A percentile compares a stretch with the other conserved stretches of the same genome.
Conservation (phyloP, 2,329 filamentous ascomycete species). For the Neofusicoccum ribis region DNA sequence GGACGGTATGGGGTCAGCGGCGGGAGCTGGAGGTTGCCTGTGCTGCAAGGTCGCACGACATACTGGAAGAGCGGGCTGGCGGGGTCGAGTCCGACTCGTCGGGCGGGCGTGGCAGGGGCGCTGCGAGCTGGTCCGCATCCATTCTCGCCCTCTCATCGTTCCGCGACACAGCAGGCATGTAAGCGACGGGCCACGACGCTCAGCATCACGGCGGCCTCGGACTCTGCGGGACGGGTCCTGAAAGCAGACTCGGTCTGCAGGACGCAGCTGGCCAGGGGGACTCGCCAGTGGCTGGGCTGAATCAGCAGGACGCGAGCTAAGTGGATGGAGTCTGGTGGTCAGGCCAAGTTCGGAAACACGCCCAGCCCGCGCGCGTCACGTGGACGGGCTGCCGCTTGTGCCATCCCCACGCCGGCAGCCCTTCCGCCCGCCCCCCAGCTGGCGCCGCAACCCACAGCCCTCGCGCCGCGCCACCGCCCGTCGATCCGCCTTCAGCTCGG, state of each 20-base stretch:
- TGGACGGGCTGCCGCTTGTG: not conserved
- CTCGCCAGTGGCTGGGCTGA: not conserved
- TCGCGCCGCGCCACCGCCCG: not conserved
- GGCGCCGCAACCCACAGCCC: not conserved
- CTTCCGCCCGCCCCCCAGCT: not conserved
- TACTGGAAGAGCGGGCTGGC: not conserved
- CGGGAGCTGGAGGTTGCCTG: not conserved
- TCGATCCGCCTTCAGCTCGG: not conserved
- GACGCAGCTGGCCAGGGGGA: not conserved
- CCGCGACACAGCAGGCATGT: conserved; percentile 8
- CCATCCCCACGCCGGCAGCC: not conserved
- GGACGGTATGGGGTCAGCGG: not conserved
- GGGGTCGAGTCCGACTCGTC: not conserved
- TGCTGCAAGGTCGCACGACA: not conserved
- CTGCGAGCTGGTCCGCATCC: not conserved
- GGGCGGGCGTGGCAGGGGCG: not conserved
- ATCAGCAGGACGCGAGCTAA: not conserved
- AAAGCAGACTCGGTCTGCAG: not conserved
- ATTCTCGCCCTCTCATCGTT: not conserved
- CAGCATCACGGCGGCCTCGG: conserved; percentile 2
- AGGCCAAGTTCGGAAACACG: not conserved
- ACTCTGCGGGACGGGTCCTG: not conserved
- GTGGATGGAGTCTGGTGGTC: not conserved
- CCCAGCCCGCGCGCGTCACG: not conserved
- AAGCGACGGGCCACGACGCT: conserved; percentile 1